Conservation (phyloP, 1,284 basidiomycete species). For the Pseudozyma flocculosa region DNA sequence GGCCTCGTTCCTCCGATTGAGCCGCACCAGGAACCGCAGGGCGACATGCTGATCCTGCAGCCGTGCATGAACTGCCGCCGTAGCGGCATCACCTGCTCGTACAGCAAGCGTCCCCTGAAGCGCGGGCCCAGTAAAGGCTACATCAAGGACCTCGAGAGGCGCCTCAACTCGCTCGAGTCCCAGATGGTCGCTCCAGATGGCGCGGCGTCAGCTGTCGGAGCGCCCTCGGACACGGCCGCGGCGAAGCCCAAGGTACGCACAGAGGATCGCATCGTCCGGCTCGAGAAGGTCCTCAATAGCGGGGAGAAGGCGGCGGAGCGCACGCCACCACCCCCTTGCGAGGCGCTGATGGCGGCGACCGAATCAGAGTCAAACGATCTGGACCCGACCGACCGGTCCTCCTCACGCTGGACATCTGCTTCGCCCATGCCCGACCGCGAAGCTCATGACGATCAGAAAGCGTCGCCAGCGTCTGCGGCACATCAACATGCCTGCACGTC, state of each 20-base stretch:
- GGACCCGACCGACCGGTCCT: no score
- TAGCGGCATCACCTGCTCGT: constrained; percentile 30
- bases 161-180: constrained; percentile 43
- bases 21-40: constrained; percentile 24
- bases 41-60: constrained; percentile 43
- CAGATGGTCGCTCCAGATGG: constrained; percentile 9
- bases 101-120: constrained; percentile 40
- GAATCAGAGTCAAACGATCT: no score
- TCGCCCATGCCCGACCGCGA: no score
- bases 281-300: background rate
- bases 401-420: no score
- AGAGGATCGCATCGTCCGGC: constrained; percentile 27
- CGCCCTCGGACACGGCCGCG: background rate
- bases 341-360: no score
- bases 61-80: constrained; percentile 42
- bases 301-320: no score
- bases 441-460: no score
- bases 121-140: constrained; percentile 43
- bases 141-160: constrained; percentile 44
- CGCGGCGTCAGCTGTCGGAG: background rate
- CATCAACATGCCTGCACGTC: no score
- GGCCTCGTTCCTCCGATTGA: constrained; percentile 24
- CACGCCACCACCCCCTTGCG: no score
- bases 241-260: constrained; percentile 27
- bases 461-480: no score